Evolutionary conservation across 352 stramenopile genomes (phyloP), one percentile per base, ranked within the genome.

Genomic region (Plasmopara viticola): DNA sequence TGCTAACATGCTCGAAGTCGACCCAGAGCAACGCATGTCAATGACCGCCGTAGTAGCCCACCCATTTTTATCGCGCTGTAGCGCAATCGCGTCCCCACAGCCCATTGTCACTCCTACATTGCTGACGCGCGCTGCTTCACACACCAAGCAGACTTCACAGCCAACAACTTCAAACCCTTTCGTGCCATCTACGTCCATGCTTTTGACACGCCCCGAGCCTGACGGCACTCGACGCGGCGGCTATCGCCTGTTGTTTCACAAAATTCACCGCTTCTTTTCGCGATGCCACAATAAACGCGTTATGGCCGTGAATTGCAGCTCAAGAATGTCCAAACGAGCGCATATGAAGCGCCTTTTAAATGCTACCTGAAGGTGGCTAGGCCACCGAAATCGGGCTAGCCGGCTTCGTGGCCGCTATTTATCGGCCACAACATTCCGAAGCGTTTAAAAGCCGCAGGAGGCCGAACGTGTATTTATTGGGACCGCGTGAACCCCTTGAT

Each of bases 1-100:
- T 10, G 62, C 74, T 5, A 62, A 58, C 2, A 87, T 90, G 79
- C 56, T 90, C 4, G 53, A 84, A 37, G 73, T 80, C 9, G 75
- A 90, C 60, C 54, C 76, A 25, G 56, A 66, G 15, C 61, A 66
- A 44, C 79, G 79, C 17, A 56, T 84, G 38, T 71, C 66, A n/a
- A 87, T 89, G 52, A 60, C 72, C 39, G 45, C 73, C 44, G 77
- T 92, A 41, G 64, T 87, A 17, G 40, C 58, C 10, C 81, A 92
- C 58, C 55, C 78, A 51, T 90, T 88, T 60, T 41, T 92, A 34
- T 38, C 56, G 44, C 44, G 51, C 15, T 56, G 60, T 46, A 64
- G 51, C 48, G 29, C 51, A 13, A 58, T 62, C 30, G 45, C 39
- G 5, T 43, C 46, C 9, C 37, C 48, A 13, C 57, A 68, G 38